These are phyloP conservation scores for Cutaneotrichosporon sp. DNA, from an alignment of 1,284 basidiomycete genomes.

Conservation along the genomic window DNA sequence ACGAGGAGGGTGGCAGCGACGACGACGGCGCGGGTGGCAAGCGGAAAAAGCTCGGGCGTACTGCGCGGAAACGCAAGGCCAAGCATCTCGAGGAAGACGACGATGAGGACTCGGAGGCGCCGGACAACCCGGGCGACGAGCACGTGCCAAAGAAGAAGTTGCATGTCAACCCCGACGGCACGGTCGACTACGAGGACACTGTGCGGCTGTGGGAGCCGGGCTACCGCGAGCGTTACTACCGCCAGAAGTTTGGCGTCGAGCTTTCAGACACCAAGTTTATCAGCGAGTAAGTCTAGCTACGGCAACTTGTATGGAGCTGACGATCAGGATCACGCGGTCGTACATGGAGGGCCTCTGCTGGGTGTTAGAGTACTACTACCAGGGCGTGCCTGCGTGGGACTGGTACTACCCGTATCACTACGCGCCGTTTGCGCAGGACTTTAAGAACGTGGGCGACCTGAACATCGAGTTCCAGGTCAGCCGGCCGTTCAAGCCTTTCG, in stretches of 20 bases:
- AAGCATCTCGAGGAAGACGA: conserved; percentile 44
- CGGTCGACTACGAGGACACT: conserved; percentile 69
- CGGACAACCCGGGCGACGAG: conserved; percentile 47
- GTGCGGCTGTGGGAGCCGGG: conserved; percentile 94
- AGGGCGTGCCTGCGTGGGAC: conserved; percentile 97
- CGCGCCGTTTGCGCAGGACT: conserved; percentile 95
- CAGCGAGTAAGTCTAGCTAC: conserved; percentile 59
- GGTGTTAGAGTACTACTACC: conserved; percentile 98
- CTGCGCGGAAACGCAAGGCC: conserved; percentile 61
- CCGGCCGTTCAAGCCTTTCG: conserved; percentile 90
- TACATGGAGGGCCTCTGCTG: conserved; percentile 95
- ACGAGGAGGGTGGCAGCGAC: conserved; percentile 46
- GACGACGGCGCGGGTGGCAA: conserved; percentile 25
- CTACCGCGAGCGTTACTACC: conserved; percentile 92
- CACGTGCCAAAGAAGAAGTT: conserved; percentile 52
- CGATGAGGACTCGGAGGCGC: conserved; percentile 30
- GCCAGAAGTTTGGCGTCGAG: conserved; percentile 83
- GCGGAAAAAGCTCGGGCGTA: not conserved
- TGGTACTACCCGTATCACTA: conserved; percentile 99
- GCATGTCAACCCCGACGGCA: conserved; percentile 73
- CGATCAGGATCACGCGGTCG: conserved; percentile 63
- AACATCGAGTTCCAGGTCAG: conserved; percentile 62
- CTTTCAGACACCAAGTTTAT: conserved; percentile 66
- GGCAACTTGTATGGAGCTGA: not conserved
- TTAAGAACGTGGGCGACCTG: conserved; percentile 72